These are phyloP conservation scores for Amesomyces nigricolor DNA, from an alignment of 2,329 filamentous ascomycete species.

Conservation along the genomic window DNA sequence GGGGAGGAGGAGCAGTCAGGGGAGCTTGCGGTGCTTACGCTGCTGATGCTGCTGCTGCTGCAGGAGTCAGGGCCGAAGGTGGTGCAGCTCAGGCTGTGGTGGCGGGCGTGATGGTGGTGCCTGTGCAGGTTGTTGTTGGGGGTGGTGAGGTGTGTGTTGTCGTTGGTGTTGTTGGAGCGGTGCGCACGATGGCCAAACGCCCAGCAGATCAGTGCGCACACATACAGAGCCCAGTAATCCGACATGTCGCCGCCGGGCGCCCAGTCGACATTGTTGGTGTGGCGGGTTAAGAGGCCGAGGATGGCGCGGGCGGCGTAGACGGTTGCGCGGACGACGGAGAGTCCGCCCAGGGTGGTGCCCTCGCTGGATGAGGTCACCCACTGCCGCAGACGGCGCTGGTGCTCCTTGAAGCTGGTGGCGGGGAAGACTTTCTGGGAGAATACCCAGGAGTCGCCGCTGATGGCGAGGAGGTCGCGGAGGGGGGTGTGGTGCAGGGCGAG, in stretches of 20 bases:
- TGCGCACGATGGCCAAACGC: constrained; percentile 41
- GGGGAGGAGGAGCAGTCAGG: too few relatives aligned
- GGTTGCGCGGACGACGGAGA: constrained; percentile 40
- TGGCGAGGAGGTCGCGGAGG: constrained; percentile 51
- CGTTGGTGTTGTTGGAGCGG: constrained; percentile 8
- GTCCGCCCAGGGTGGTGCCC: constrained; percentile 32
- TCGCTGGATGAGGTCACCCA: constrained; percentile 33
- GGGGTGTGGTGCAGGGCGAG: constrained; percentile 54
- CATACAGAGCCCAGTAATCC: constrained; percentile 52
- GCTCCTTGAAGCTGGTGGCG: constrained; percentile 40
- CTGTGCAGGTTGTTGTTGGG: background rate
- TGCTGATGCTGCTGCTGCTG: too few relatives aligned
- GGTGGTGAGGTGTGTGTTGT: background rate
- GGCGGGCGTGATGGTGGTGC: background rate
- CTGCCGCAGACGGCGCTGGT: constrained; percentile 41
- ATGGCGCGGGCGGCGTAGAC: constrained; percentile 49
- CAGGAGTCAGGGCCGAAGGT: too few relatives aligned
- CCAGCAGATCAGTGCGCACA: constrained; percentile 56
- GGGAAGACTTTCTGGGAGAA: constrained; percentile 49
- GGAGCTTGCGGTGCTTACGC: too few relatives aligned
- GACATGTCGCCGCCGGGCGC: constrained; percentile 37
- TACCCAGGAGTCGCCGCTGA: constrained; percentile 54
- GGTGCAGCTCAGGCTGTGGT: too few relatives aligned
- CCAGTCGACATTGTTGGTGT: constrained; percentile 4
- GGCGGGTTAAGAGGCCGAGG: constrained; percentile 37